Evolutionary conservation across 169 alveolate species (phyloP), one percentile per base, ranked within the genome.

Genomic region (Ichthyophthirius multifiliis): DNA sequence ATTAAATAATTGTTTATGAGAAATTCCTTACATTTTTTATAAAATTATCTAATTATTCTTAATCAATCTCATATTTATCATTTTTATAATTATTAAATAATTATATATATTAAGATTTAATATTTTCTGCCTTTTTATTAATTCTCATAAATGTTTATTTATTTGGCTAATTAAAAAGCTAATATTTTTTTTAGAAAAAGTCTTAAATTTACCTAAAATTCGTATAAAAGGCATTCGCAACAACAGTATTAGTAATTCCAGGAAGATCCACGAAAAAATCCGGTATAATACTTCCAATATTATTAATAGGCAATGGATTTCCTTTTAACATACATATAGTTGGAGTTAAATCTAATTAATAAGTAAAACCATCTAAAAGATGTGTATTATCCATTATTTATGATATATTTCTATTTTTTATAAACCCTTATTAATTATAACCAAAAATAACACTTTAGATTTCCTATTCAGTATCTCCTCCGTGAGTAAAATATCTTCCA

Each of bases 341-440:
- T 1, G 90, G 88, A 20, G 75, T 89, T 4, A 83, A 35, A 62
- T 88, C 86, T 12, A 88, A 83, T 83, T 88, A 64, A 30, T 55
- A 34, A 55, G 71, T 55, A 27, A 27, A 34, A 20, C 43, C 23
- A 55, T 55, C 71, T 55, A n/a, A n/a, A n/a, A 55, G 31, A 5
- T 55, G 31, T 9, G 31, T 12, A 10, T 34, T 34, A 23, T 55
- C 71, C 71, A 55, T 55, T 7, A 27, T 55, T 27, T 55, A 55
- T 5, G 43, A 27, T 18, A 55, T 55, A 23, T 55, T 55, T 27
- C 71, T 55, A 5, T 55, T 23, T 23, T 55, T 55, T 20, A 20
- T 27, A 23, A 55, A 55, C 9, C 71, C 71, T 23, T 2, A 10
- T 27, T 55, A 27, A 55, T 55, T 39, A 27, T 55, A 55, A 6